Percentiles rank a stretch among this genome's conserved stretches.
Evolutionary conservation across 176 grass and related monocot genomes (phyloP).

Genomic region (Otatea glauca): DNA sequence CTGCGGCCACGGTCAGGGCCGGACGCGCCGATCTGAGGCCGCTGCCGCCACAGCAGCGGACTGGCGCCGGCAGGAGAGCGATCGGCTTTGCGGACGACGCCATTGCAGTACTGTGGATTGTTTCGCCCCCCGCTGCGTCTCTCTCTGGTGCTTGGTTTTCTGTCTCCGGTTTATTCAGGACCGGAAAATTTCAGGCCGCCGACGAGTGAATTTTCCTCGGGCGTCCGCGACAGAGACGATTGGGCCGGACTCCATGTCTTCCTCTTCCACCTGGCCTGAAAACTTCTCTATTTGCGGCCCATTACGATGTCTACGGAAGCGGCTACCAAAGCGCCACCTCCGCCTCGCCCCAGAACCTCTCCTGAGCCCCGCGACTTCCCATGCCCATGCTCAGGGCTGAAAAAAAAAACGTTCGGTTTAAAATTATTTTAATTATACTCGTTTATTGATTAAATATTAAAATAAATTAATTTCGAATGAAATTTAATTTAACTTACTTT

Average conservation of each 20-base stretch:
- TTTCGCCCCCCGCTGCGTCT: conserved; percentile 19
- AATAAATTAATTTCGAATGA: no score
- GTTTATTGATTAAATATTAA: no score
- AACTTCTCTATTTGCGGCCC: neutral
- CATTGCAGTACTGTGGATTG: conserved; percentile 17
- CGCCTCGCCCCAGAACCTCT: no score
- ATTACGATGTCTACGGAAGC: neutral
- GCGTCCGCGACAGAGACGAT: neutral
- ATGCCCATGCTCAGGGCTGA: no score
- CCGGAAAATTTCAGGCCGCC: conserved; percentile 8
- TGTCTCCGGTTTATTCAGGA: conserved; percentile 32
- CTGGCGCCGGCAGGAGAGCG: neutral
- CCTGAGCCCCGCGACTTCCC: no score
- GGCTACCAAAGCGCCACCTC: no score
- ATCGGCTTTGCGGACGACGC: conserved; percentile 42
- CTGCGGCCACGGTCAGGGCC: neutral
- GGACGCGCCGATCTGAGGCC: neutral
- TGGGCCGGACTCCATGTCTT: neutral
- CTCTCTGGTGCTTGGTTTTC: neutral
- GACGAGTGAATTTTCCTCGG: neutral
- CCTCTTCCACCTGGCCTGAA: neutral
- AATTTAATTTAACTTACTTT: no score
- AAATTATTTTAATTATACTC: no score
- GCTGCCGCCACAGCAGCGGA: neutral
- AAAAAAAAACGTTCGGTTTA: no score